Percentiles rank a stretch among this genome's conserved stretches.
phyloP scores from a whole-genome alignment of 495 filamentous ascomycete genomes.

The Rhypophila decipiens region DNA sequence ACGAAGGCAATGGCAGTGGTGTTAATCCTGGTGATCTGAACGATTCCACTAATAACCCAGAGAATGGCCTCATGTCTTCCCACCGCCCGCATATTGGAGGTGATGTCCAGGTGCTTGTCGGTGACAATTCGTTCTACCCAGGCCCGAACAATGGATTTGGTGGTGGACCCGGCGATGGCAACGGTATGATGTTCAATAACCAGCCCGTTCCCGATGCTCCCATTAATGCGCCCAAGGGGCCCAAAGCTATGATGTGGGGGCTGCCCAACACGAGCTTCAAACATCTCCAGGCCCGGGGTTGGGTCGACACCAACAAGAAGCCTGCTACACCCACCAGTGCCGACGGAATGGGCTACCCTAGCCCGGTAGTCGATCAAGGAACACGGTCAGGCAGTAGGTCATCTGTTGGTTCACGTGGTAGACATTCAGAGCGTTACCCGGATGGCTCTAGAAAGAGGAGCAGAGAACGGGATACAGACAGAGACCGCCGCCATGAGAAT shows the following conservation, averaged over 20 bases:
- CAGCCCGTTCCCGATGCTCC: slow-evolving; percentile 38
- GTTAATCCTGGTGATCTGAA: slow-evolving; percentile 4
- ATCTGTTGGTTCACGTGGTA: slow-evolving; percentile 19
- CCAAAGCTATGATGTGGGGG: slow-evolving; percentile 87
- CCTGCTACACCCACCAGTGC: slow-evolving; percentile 28
- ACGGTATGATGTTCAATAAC: too few relatives aligned
- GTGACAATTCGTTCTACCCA: too few relatives aligned
- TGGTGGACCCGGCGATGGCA: too few relatives aligned
- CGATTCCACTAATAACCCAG: slow-evolving; percentile 1
- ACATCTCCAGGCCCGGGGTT: slow-evolving; percentile 44
- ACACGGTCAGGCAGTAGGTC: slow-evolving; percentile 36
- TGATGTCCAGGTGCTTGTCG: too few relatives aligned
- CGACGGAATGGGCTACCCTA: slow-evolving; percentile 25
- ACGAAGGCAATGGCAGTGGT: slow-evolving; percentile 12
- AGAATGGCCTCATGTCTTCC: slow-evolving; percentile 2
- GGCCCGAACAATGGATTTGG: too few relatives aligned
- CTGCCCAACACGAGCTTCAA: slow-evolving; percentile 66
- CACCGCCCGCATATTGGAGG: neutral
- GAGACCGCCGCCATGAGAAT: slow-evolving; percentile 17
- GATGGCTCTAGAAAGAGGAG: slow-evolving; percentile 14
- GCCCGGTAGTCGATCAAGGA: slow-evolving; percentile 22
- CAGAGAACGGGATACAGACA: slow-evolving; percentile 17
- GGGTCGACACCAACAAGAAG: slow-evolving; percentile 33
- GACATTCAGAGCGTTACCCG: slow-evolving; percentile 13
- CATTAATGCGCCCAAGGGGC: slow-evolving; percentile 75